A percentile compares a stretch with the other conserved stretches of the same genome.
Evolutionary conservation across 371 early-diverging fungal species (phyloP).

Genomic region (Mortierella sp.): DNA sequence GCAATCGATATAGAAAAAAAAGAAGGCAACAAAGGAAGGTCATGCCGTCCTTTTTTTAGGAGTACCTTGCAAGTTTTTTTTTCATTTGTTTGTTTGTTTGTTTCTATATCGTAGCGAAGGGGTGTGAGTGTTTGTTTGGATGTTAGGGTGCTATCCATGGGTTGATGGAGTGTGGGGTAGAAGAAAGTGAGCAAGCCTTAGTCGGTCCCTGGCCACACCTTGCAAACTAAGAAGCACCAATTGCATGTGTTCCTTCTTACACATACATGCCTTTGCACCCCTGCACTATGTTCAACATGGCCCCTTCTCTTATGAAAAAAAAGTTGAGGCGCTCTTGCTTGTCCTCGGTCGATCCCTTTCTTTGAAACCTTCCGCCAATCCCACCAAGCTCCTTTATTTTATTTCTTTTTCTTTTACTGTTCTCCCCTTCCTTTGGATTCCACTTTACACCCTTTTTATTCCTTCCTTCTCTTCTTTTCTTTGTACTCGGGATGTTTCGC

Average conservation of each 20-base stretch:
- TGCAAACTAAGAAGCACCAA: neutral
- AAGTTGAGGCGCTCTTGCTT: neutral
- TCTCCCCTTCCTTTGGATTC: neutral
- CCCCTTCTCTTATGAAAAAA: neutral
- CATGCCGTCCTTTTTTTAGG: conserved; percentile 3
- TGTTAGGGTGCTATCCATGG: neutral
- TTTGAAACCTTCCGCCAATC: conserved; percentile 4
- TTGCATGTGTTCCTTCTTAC: neutral
- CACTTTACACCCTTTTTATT: neutral
- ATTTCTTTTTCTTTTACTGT: neutral
- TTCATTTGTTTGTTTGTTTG: neutral
- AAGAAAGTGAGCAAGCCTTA: neutral
- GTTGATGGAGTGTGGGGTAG: neutral
- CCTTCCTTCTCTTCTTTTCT: neutral
- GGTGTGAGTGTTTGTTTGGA: neutral
- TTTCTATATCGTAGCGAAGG: neutral
- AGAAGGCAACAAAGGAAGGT: conserved; percentile 1
- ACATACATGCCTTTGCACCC: neutral
- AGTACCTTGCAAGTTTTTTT: neutral
- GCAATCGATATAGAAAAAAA: conserved; percentile 6
- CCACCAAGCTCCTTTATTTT: conserved; percentile 2
- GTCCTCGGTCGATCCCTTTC: neutral
- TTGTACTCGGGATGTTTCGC: neutral
- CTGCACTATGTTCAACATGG: neutral
- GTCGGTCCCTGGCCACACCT: neutral